These are phyloP conservation scores for Zizania latifolia DNA, from an alignment of 176 grass and related monocot species.

Conservation along the genomic window DNA sequence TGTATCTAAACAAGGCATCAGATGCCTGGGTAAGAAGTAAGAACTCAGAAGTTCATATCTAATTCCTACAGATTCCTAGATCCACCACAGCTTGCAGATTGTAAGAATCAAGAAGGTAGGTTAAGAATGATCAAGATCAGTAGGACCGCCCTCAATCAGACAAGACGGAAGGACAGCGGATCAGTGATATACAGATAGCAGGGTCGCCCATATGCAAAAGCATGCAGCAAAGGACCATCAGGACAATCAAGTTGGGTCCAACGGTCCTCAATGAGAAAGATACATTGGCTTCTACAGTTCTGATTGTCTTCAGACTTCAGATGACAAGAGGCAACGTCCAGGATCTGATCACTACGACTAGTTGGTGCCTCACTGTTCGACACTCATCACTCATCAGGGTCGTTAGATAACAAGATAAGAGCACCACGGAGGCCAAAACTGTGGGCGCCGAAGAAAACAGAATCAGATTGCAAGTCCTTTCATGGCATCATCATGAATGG, in stretches of 20 bases:
- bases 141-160: neutral
- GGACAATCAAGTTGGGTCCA: neutral
- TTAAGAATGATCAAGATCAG: neutral
- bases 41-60: neutral
- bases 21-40: neutral
- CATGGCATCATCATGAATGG: neutral
- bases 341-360: neutral
- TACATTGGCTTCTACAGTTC: neutral
- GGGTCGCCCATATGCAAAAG: neutral
- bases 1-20: neutral
- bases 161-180: neutral
- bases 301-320: neutral
- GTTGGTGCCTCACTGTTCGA: neutral
- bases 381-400: neutral
- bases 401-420: constrained; percentile 4
- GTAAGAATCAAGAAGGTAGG: neutral
- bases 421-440: constrained; percentile 13
- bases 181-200: neutral
- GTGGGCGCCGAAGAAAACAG: constrained; percentile 26
- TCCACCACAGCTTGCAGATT: neutral
- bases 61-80: neutral
- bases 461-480: neutral
- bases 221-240: neutral
- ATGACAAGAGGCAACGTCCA: constrained; percentile 13
- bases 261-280: neutral